Evolutionary conservation across 257 asterid genomes (phyloP).

Genomic region (Solanum clarkiae): DNA sequence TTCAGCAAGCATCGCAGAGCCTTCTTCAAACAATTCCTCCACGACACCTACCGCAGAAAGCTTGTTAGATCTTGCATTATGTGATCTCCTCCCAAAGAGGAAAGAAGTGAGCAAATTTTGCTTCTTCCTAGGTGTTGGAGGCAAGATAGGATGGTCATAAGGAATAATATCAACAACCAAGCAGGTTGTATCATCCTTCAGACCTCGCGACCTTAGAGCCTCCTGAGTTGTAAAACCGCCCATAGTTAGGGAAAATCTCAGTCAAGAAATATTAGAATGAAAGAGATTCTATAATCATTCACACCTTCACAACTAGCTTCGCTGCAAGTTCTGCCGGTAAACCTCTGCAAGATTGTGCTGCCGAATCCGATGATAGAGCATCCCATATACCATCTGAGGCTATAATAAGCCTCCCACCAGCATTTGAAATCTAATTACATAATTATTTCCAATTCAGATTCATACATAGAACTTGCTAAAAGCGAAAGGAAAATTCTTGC

Average conservation of each 20-base stretch:
- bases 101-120: constrained; percentile 56
- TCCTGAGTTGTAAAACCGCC: constrained; percentile 41
- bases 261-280: not conserved
- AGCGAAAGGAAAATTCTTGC: not conserved
- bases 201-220: constrained; percentile 94
- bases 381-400: constrained; percentile 99
- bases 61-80: constrained; percentile 46
- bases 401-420: constrained; percentile 97
- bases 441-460: not conserved
- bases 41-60: constrained; percentile 91
- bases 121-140: constrained; percentile 62
- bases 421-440: constrained; percentile 64
- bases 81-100: constrained; percentile 50
- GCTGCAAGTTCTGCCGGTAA: constrained; percentile 97
- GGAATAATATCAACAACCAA: constrained; percentile 99
- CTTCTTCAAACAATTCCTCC: constrained; percentile 97
- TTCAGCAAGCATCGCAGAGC: constrained; percentile 98
- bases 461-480: not conserved
- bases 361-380: constrained; percentile 70
- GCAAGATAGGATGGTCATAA: constrained; percentile 64
- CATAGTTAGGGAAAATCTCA: constrained; percentile 1
- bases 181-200: constrained; percentile 99
- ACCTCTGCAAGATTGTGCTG: constrained; percentile 94
- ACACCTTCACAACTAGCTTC: constrained; percentile 91
- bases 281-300: not conserved